A percentile compares a stretch with the other conserved stretches of the same genome.
phyloP scores from a whole-genome alignment of 1,139 yeast genomes.

The Protomyces inouyei region DNA sequence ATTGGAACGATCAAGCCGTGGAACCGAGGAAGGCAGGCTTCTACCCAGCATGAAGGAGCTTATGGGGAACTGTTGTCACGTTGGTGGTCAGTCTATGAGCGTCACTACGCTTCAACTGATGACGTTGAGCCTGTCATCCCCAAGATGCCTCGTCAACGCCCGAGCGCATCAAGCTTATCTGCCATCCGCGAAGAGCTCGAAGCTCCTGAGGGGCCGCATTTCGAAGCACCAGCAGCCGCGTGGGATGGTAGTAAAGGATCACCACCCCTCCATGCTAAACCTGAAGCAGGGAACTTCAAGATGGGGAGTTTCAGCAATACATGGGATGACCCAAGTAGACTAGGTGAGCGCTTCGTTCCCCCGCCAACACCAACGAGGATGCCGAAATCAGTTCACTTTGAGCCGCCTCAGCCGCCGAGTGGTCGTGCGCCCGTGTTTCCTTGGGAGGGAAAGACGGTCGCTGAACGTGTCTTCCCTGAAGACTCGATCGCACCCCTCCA shows the following conservation, averaged over 20 bases:
- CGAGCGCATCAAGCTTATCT: background rate
- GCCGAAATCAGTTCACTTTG: slow-evolving; percentile 22
- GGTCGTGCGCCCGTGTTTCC: slow-evolving; percentile 19
- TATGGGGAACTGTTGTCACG: slow-evolving; percentile 33
- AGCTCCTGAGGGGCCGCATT: slow-evolving; percentile 6
- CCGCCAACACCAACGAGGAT: slow-evolving; percentile 28
- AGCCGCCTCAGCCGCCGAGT: slow-evolving; percentile 11
- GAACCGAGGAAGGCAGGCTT: slow-evolving; percentile 39
- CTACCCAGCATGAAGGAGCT: slow-evolving; percentile 5
- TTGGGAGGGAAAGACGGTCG: slow-evolving; percentile 17
- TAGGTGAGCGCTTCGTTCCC: slow-evolving; percentile 30
- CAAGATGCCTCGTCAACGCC: background rate
- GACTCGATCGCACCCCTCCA: slow-evolving; percentile 26
- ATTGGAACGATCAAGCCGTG: slow-evolving; percentile 84
- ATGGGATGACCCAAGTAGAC: slow-evolving; percentile 36
- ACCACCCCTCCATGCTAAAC: slow-evolving; percentile 45
- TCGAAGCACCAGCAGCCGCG: slow-evolving; percentile 25
- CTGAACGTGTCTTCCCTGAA: slow-evolving; percentile 23
- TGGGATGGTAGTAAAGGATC: slow-evolving; percentile 45
- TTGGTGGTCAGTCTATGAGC: slow-evolving; percentile 33
- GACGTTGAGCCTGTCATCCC: slow-evolving; percentile 18
- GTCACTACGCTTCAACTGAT: slow-evolving; percentile 36
- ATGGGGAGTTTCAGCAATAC: slow-evolving; percentile 34
- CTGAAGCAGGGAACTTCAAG: slow-evolving; percentile 40
- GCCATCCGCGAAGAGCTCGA: background rate